Conservation (phyloP, 1,284 basidiomycete genomes). For the Bondarzewia mesenterica region DNA sequence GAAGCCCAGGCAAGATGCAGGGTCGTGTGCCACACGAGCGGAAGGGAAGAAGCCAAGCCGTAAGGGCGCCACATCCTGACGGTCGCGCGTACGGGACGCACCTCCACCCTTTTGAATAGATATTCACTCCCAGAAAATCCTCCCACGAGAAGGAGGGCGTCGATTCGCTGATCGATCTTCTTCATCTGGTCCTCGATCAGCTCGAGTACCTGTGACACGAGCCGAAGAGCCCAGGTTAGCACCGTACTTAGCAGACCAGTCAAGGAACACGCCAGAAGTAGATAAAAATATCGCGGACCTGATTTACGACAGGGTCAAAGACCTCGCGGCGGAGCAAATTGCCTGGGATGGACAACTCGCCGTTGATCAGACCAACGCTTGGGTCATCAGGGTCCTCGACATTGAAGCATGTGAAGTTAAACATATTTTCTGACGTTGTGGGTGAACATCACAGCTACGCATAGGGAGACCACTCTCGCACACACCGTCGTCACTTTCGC, state of each 20-base stretch:
- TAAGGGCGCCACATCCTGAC: neutral
- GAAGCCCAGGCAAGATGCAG: too few relatives aligned
- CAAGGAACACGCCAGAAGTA: conserved; percentile 1
- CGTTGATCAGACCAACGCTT: conserved; percentile 65
- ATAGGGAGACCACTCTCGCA: conserved; percentile 2
- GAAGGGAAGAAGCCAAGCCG: neutral
- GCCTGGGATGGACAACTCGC: conserved; percentile 73
- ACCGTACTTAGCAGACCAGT: too few relatives aligned
- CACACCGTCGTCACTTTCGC: conserved; percentile 65
- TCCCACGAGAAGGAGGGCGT: conserved; percentile 77
- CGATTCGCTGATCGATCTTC: conserved; percentile 55
- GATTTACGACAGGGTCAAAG: conserved; percentile 70
- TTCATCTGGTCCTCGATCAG: conserved; percentile 68
- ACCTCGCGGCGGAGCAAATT: conserved; percentile 68
- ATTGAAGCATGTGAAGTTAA: conserved; percentile 79
- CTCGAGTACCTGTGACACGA: conserved; percentile 50
- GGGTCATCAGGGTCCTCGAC: conserved; percentile 70
- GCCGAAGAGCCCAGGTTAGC: too few relatives aligned
- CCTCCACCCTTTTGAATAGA: conserved; percentile 66
- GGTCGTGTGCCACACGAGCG: neutral
- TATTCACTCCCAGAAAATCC: conserved; percentile 81
- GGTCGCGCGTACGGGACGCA: conserved; percentile 17
- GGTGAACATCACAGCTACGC: neutral
- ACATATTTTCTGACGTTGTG: conserved; percentile 51
- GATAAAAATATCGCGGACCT: conserved; percentile 51